phyloP scores from a whole-genome alignment of 2,329 filamentous ascomycete genomes.

The Colletotrichum gloeosporioides region DNA sequence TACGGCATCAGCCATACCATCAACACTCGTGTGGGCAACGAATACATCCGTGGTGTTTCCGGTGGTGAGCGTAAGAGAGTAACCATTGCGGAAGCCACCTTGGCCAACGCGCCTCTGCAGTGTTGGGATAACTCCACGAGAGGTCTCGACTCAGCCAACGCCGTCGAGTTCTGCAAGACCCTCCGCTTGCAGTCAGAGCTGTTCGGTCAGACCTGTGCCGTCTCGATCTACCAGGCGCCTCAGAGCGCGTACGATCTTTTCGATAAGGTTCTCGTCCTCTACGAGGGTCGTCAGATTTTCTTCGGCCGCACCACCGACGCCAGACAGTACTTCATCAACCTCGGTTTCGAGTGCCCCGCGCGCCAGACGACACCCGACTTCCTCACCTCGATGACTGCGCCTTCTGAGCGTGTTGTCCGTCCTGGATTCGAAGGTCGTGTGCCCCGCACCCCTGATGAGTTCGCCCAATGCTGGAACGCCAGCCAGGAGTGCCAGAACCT shows the following conservation, averaged over 20 bases:
- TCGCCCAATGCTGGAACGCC: slow-evolving; percentile 31
- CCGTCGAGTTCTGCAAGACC: slow-evolving; percentile 27
- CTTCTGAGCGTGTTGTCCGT: slow-evolving; percentile 32
- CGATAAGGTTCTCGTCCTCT: slow-evolving; percentile 71
- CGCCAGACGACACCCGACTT: slow-evolving; percentile 75
- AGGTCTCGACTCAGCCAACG: slow-evolving; percentile 41
- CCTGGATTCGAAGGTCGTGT: slow-evolving; percentile 30
- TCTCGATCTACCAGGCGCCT: slow-evolving; percentile 65
- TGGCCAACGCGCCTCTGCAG: slow-evolving; percentile 32
- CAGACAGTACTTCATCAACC: slow-evolving; percentile 66
- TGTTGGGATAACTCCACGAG: slow-evolving; percentile 53
- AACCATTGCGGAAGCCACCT: slow-evolving; percentile 37
- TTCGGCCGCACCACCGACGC: slow-evolving; percentile 67
- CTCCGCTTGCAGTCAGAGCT: slow-evolving; percentile 32
- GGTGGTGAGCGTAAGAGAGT: slow-evolving; percentile 57
- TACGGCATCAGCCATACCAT: slow-evolving; percentile 60
- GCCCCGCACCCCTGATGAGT: slow-evolving; percentile 36
- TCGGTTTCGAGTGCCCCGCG: slow-evolving; percentile 66
- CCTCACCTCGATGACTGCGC: slow-evolving; percentile 62
- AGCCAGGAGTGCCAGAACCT: slow-evolving; percentile 30
- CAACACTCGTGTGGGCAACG: slow-evolving; percentile 61
- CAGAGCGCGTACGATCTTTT: slow-evolving; percentile 63
- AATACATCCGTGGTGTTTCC: slow-evolving; percentile 58
- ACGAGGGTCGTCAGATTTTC: slow-evolving; percentile 71
- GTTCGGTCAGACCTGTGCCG: slow-evolving; percentile 27